Conservation (phyloP, 495 filamentous ascomycete genomes). For the Penicillium psychrofluorescens region DNA sequence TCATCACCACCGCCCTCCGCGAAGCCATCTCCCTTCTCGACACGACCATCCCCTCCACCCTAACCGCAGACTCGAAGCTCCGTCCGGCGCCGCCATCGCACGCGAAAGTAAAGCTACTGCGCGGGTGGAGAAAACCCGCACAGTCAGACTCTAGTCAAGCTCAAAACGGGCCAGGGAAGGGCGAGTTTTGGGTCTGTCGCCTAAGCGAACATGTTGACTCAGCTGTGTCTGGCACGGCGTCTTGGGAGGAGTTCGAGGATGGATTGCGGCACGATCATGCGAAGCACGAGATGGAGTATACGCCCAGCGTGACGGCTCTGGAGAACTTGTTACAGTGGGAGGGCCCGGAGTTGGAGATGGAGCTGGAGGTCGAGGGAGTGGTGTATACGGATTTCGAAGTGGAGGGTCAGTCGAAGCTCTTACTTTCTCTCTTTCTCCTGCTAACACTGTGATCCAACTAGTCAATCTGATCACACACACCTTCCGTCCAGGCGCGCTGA, state of each 20-base stretch:
- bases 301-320: conserved; percentile 55
- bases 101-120: conserved; percentile 13
- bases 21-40: conserved; percentile 52
- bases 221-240: conserved; percentile 49
- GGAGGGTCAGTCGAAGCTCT: conserved; percentile 20
- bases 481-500: conserved; percentile 25
- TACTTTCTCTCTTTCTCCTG: conserved; percentile 33
- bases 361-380: conserved; percentile 25
- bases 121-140: conserved; percentile 15
- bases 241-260: conserved; percentile 55
- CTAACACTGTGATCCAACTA: conserved; percentile 10
- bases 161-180: conserved; percentile 11
- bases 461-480: conserved; percentile 40
- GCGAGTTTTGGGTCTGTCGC: conserved; percentile 64
- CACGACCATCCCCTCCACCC: conserved; percentile 24
- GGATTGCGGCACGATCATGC: conserved; percentile 57
- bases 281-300: conserved; percentile 64
- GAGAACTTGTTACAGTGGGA: conserved; percentile 47
- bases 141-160: conserved; percentile 40
- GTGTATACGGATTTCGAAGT: conserved; percentile 39
- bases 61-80: conserved; percentile 19
- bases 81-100: conserved; percentile 33
- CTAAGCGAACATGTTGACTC: conserved; percentile 53
- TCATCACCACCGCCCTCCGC: conserved; percentile 30
- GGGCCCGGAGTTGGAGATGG: conserved; percentile 21